Percentiles rank a stretch among this genome's conserved stretches.
These are phyloP conservation scores for Cladochytrium replicatum DNA, from an alignment of 192 early-diverging fungal genomes.

Conservation along the genomic window DNA sequence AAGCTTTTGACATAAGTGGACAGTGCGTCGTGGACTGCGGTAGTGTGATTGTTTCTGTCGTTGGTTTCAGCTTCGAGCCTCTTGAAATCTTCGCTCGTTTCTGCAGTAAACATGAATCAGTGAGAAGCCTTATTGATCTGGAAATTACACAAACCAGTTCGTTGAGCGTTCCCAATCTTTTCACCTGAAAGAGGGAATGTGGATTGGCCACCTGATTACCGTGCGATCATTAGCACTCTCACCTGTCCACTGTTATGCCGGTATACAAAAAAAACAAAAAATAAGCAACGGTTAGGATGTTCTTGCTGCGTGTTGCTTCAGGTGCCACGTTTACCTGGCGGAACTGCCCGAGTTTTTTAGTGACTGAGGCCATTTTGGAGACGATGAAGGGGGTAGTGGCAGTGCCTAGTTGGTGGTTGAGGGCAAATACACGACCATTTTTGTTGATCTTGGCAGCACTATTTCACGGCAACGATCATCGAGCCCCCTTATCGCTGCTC, in stretches of 20 bases:
- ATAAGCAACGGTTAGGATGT: not conserved
- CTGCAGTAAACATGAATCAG: constrained; percentile 13
- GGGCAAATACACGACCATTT: no score
- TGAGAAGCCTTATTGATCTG: not conserved
- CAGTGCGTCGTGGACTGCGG: constrained; percentile 49
- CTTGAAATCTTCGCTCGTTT: constrained; percentile 75
- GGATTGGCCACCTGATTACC: no score
- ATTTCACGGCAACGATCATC: no score
- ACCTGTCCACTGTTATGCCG: not conserved
- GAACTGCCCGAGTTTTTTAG: constrained; percentile 33
- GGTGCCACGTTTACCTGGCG: constrained; percentile 30
- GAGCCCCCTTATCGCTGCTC: no score
- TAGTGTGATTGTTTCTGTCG: constrained; percentile 46
- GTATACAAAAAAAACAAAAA: not conserved
- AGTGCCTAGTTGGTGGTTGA: no score
- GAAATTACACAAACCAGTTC: constrained; percentile 32
- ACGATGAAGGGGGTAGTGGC: no score
- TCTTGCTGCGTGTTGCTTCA: no score
- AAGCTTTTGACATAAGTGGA: constrained; percentile 33
- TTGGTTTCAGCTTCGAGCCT: constrained; percentile 67
- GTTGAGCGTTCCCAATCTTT: constrained; percentile 56
- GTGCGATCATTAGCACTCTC: no score
- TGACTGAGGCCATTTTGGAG: constrained; percentile 19
- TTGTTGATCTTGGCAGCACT: no score
- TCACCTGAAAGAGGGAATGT: constrained; percentile 42